phyloP scores from a whole-genome alignment of 164 flowering plant species.

The Magnolia officinalis region DNA sequence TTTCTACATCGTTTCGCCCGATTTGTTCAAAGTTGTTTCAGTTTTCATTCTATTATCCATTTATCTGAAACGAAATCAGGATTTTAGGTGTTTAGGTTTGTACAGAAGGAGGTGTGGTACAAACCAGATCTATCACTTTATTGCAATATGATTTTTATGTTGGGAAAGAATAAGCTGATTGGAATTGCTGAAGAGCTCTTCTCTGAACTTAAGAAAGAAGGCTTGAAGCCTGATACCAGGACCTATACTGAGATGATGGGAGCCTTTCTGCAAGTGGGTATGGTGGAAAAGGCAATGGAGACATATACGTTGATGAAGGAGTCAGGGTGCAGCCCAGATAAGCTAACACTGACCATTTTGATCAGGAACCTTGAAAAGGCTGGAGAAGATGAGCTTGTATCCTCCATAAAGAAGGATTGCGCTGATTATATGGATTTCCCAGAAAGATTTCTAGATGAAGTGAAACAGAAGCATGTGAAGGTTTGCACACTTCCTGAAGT shows the following conservation, averaged over 20 bases:
- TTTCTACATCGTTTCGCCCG: too few relatives aligned
- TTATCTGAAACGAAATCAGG: neutral
- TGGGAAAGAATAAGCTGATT: constrained; percentile 62
- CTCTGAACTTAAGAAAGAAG: constrained; percentile 43
- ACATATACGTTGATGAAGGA: constrained; percentile 54
- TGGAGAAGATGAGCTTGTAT: constrained; percentile 60
- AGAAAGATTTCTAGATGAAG: constrained; percentile 51
- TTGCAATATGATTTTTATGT: constrained; percentile 51
- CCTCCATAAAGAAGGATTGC: constrained; percentile 51
- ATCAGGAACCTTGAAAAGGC: constrained; percentile 67
- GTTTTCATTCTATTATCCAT: neutral
- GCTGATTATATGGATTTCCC: constrained; percentile 52
- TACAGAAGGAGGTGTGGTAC: constrained; percentile 60
- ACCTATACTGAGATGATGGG: constrained; percentile 76
- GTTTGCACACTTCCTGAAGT: neutral
- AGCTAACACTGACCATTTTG: constrained; percentile 63
- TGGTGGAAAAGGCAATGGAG: constrained; percentile 67
- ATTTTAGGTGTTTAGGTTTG: constrained; percentile 55
- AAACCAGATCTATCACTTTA: constrained; percentile 50
- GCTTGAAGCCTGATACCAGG: constrained; percentile 62
- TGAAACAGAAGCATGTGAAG: constrained; percentile 44
- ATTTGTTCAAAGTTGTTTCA: neutral
- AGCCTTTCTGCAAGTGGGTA: constrained; percentile 50
- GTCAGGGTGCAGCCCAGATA: constrained; percentile 61
- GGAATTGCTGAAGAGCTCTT: constrained; percentile 56